Evolutionary conservation across 2,329 filamentous ascomycete species (phyloP), one percentile per base, ranked within the genome.

Genomic region (Shiraia bambusicola): DNA sequence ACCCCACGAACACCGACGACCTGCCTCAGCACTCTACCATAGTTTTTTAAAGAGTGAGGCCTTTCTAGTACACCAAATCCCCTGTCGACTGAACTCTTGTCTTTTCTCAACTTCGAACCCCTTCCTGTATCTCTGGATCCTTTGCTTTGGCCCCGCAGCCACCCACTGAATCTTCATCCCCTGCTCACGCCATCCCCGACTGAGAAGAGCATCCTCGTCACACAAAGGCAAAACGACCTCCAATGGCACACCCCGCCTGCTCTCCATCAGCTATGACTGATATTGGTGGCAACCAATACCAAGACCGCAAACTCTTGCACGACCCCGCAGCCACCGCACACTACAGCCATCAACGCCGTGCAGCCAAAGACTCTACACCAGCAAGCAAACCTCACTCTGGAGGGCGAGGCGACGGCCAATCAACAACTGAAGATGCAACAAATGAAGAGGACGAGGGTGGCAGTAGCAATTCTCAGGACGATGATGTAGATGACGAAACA

Each of bases 381-480:
- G 50, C 50, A 26, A 61, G 45, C 44, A 52, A 51, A 15, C 49
- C 56, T 19, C 52, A 59, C 12, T 50, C 45, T 11, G 54, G 53
- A 32, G 56, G 54, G 17, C 58, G 54, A 32, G 58, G 59, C 10
- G 47, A 58, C 36, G 58, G 54, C 10, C 62, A 62, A 26, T 54
- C 59, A 15, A 43, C 56, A 27, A 54, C 44, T 16, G 64, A 65
- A 39, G 63, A 65, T 19, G 46, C 47, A 19, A 50, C 56, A 1
- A 61, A 65, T 27, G 65, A 66, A 45, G 65, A 65, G 27, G 65
- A 67, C 29, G 61, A 64, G 7, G 66, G 62, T 35, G 62, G 63
- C 49, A 64, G 61, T 59, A 60, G 54, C 34, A 54, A 52, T 34
- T 46, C 49, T 22, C 52, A 66, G 35, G 59, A 61, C 33, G 57